Evolutionary conservation across 1,284 basidiomycete species (phyloP).

Genomic region (Cryptococcus deneoformans): DNA sequence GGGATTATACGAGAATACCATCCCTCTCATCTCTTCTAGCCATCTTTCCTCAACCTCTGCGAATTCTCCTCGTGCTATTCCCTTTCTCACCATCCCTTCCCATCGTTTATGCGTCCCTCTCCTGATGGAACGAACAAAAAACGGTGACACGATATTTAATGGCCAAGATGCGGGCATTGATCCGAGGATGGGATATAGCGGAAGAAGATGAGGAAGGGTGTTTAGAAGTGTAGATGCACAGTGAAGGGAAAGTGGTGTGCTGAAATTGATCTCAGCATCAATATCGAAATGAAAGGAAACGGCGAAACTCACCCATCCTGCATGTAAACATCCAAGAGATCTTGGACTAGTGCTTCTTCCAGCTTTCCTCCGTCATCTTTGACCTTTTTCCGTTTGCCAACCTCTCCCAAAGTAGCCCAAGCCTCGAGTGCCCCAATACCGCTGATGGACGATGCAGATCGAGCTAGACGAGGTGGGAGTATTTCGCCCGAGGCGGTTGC

Average conservation of each 20-base stretch:
- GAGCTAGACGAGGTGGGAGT: constrained; percentile 61
- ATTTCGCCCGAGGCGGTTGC: constrained; percentile 71
- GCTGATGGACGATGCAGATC: constrained; percentile 38
- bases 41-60: not conserved
- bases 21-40: constrained; percentile 2
- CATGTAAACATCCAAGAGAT: constrained; percentile 78
- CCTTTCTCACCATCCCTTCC: not conserved
- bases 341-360: constrained; percentile 55
- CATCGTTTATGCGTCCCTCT: constrained; percentile 49
- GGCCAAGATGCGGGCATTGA: constrained; percentile 73
- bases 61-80: not conserved
- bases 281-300: not conserved
- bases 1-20: not conserved
- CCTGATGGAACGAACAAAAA: constrained; percentile 72
- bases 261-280: not conserved
- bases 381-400: constrained; percentile 47
- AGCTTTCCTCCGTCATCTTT: constrained; percentile 51
- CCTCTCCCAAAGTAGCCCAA: constrained; percentile 57
- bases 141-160: constrained; percentile 65
- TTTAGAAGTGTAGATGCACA: constrained; percentile 63
- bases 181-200: constrained; percentile 67
- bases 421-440: constrained; percentile 48
- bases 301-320: constrained; percentile 58
- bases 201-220: constrained; percentile 73
- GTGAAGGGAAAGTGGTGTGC: not conserved